Evolutionary conservation across 345 rosid genomes (phyloP), one percentile per base, ranked within the genome.

Genomic region (Populus deltoides): DNA sequence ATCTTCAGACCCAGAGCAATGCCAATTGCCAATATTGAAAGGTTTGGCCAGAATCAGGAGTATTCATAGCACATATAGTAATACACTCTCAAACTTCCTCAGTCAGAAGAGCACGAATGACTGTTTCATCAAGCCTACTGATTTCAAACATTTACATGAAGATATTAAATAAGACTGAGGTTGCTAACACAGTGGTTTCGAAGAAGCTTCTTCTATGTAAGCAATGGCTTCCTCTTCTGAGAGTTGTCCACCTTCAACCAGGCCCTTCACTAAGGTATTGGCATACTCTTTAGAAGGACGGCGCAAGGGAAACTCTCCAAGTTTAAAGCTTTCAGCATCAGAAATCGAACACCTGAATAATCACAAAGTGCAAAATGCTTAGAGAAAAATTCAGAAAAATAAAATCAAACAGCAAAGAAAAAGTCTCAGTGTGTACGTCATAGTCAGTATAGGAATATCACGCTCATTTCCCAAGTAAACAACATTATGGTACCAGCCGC

Each of bases 1-100:
- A 77, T 95, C 96, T 83, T 93, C 97, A 41, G 94, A 90, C 4
- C 96, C 96, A 89, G 97, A 93, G 83, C 99, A 95, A 84, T 93
- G 99, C 99, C 99, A 92, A 67, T 92, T 41, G 15, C 45, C 11
- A 12, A 12, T 41, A 93, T 66, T 93, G 92, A 73, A 84, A 82
- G 61, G 93, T 90, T 74, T 83, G 61, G 61, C 98, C 98, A 3
- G 97, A 86, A 72, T 87, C 90, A 6, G 96, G 93, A 57, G 97
- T 91, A 75, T 88, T 79, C 98, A 95, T 86, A 33, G 98, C 93
- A 61, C 98, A 98, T 55, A 97, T 94, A 1, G 84, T 3, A 80
- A 87, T 4, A 92, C 99, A 62, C 98, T 91, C 87, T 93, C 98
- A 49, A 95, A 93, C 79, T 95, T 95, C 86, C 98, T 84, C 92